Base-by-base conservation (phyloP, 2,329 filamentous ascomycete species). In the Penicillium sp. region DNA sequence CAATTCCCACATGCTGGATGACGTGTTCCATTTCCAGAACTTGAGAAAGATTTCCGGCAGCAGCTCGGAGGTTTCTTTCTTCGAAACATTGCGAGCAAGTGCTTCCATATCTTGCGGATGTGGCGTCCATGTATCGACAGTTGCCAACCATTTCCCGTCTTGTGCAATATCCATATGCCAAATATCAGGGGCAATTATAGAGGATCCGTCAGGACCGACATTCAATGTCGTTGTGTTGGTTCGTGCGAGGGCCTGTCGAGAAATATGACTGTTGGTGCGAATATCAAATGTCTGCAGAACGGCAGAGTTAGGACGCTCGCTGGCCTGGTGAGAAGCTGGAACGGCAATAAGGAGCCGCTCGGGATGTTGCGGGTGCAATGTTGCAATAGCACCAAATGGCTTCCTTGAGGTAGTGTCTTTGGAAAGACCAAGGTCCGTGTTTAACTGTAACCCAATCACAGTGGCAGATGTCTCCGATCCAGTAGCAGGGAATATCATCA, bases 81-180 rank as follows among this genome's bases (percentile, higher is more conserved):
- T 59, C n/a, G 60, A 65, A 27, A 64, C 42, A 26, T 48, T 52
- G 10, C 63, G 56, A 36, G 73, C 65, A 18, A 86, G 63, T 40
- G 76, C 76, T 26, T 79, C 75, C 10, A 86, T 67, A 58, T 96
- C 89, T 44, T 78, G 72, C 9, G 71, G 68, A 7, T 86, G 80
- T 1, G 89, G 89, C 36, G 78, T 76, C 93, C 93, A 98, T 57
- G 90, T 86, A 60, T 98, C 93, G 1, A 94, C 79, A 1, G 88
- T 96, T 4, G 86, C 90, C 41, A 98, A 77, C 90, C 91, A 97
- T 50, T 81, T 77, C 13, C 91, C 91, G 58, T 97, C 84, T 34
- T 77, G 72, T 29, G 86, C 91, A 52, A 93, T 80, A 29, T 83
- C 78, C 35, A 97, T 71, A 40, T 85, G 79, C 5, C 79, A 84